A percentile compares a stretch with the other conserved stretches of the same genome.
These are phyloP conservation scores for Hortiboletus campestris DNA, from an alignment of 768 basidiomycete genomes.

Conservation along the genomic window DNA sequence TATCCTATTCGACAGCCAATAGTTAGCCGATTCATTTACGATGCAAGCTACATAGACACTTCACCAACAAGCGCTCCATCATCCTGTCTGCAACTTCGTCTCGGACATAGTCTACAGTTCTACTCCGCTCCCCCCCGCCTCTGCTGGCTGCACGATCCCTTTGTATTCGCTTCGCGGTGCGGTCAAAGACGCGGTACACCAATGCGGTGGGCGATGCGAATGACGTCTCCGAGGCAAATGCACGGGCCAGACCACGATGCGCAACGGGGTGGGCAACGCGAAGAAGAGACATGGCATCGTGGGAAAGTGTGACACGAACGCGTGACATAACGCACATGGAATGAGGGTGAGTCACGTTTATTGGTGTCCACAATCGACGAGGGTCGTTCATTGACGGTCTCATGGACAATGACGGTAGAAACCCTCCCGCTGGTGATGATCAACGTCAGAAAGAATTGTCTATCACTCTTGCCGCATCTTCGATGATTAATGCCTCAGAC, in stretches of 20 bases:
- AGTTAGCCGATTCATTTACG: slow-evolving; percentile 2
- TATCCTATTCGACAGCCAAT: slow-evolving; percentile 59
- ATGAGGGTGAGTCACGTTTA: not conserved
- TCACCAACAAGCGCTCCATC: slow-evolving; percentile 85
- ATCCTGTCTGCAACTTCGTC: slow-evolving; percentile 88
- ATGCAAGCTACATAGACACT: slow-evolving; percentile 14
- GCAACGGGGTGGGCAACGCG: not conserved
- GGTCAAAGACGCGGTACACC: slow-evolving; percentile 83
- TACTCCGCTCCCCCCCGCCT: slow-evolving; percentile 58
- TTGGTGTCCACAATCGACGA: too few relatives aligned
- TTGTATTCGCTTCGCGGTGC: slow-evolving; percentile 72
- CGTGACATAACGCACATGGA: slow-evolving; percentile 12
- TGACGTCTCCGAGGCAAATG: slow-evolving; percentile 49
- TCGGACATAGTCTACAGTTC: slow-evolving; percentile 87
- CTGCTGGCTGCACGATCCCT: slow-evolving; percentile 67
- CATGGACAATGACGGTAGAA: slow-evolving; percentile 17
- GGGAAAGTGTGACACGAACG: slow-evolving; percentile 18
- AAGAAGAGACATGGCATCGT: slow-evolving; percentile 14
- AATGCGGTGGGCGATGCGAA: slow-evolving; percentile 41
- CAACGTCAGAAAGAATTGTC: slow-evolving; percentile 8
- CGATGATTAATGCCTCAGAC: slow-evolving; percentile 26
- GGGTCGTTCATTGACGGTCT: not conserved
- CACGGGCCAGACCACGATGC: slow-evolving; percentile 29
- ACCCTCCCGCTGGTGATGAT: slow-evolving; percentile 8
- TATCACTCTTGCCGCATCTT: slow-evolving; percentile 21